Evolutionary conservation across 2,329 filamentous ascomycete genomes (phyloP).

Genomic region (Claviceps digitariae): DNA sequence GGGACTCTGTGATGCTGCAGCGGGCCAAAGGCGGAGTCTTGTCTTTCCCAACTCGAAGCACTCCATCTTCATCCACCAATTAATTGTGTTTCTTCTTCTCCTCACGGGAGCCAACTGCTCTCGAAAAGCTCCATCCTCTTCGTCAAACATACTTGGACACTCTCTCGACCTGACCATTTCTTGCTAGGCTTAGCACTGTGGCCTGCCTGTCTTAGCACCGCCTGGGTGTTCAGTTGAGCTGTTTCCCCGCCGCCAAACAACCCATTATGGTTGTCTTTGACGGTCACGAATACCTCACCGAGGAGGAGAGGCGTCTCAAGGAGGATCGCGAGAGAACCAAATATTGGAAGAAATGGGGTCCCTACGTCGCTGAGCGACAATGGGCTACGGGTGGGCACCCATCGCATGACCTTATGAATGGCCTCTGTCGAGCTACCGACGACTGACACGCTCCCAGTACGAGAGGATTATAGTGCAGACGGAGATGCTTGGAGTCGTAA

Average conservation of each 20-base stretch:
- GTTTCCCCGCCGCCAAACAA: constrained; percentile 2
- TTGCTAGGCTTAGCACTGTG: background rate
- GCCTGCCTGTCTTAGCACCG: background rate
- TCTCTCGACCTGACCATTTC: background rate
- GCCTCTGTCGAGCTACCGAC: constrained; percentile 3
- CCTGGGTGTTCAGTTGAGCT: constrained; percentile 4
- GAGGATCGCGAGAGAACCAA: constrained; percentile 71
- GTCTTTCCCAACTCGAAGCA: background rate
- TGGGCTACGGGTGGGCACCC: constrained; percentile 70
- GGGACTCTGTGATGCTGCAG: background rate
- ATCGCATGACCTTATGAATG: background rate
- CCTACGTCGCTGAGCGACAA: constrained; percentile 85
- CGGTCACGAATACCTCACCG: constrained; percentile 72
- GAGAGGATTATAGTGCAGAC: constrained; percentile 81
- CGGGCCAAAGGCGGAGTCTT: background rate
- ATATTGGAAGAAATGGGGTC: constrained; percentile 98
- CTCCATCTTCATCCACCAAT: background rate
- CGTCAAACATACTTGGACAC: background rate
- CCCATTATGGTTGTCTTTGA: constrained; percentile 75
- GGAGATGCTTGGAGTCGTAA: constrained; percentile 93
- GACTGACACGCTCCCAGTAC: constrained; percentile 34
- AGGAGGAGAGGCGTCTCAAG: constrained; percentile 81
- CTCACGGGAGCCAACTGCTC: background rate
- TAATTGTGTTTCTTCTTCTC: background rate
- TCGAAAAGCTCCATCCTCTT: background rate